phyloP scores from a whole-genome alignment of 78 protist genomes.

The Dictyostelium intermedium region DNA sequence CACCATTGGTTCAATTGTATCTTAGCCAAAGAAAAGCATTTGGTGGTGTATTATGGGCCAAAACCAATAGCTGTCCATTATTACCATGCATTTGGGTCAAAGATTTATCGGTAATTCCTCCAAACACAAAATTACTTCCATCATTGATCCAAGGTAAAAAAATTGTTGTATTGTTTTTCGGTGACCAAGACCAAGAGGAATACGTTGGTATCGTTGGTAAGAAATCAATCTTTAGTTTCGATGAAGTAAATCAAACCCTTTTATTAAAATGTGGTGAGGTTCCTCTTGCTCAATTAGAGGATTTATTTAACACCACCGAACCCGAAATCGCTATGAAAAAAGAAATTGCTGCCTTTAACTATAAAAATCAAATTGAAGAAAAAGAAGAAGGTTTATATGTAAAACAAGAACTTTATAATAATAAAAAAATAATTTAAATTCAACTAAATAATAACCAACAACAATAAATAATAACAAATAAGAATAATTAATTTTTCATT shows the following conservation, averaged over 20 bases:
- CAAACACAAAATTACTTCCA: slow-evolving; percentile 39
- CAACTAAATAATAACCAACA: background rate
- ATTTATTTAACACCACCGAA: slow-evolving; percentile 10
- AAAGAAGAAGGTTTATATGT: slow-evolving; percentile 61
- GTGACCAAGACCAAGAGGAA: slow-evolving; percentile 6
- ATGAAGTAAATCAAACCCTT: slow-evolving; percentile 61
- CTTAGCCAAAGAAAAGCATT: background rate
- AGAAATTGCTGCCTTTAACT: slow-evolving; percentile 29
- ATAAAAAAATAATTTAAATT: background rate
- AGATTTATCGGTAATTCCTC: slow-evolving; percentile 51
- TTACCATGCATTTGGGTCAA: slow-evolving; percentile 69
- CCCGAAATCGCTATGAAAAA: slow-evolving; percentile 37
- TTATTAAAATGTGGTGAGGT: slow-evolving; percentile 29
- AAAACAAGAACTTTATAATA: background rate
- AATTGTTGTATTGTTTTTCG: slow-evolving; percentile 64
- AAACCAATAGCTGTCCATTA: slow-evolving; percentile 32
- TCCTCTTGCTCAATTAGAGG: slow-evolving; percentile 32
- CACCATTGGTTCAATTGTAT: slow-evolving; percentile 8
- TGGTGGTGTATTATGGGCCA: slow-evolving; percentile 74
- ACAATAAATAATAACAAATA: background rate
- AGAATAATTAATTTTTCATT: background rate
- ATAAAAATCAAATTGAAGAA: slow-evolving; percentile 55
- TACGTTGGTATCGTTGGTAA: slow-evolving; percentile 63
- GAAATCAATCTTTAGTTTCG: slow-evolving; percentile 46
- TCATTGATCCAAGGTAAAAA: slow-evolving; percentile 34